Percentiles rank a stretch among this genome's conserved stretches.
Evolutionary conservation across 352 stramenopile genomes (phyloP).

Genomic region (Pythium vanterpoolii): DNA sequence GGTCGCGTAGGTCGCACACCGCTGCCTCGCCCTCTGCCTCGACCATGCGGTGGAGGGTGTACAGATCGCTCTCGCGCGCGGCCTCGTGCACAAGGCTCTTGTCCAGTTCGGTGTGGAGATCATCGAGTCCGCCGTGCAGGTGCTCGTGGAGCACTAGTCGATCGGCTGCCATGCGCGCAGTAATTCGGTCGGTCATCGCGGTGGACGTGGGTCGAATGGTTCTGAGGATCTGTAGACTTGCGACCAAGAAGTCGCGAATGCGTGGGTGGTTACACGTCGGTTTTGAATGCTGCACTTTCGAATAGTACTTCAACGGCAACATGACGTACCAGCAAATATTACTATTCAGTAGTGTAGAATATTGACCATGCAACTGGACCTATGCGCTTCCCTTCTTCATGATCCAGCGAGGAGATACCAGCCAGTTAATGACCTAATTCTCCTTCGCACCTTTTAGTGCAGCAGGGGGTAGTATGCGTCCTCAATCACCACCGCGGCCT

Average conservation of each 20-base stretch:
- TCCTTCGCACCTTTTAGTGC: constrained; percentile 25
- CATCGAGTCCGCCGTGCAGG: constrained; percentile 50
- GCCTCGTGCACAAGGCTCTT: constrained; percentile 56
- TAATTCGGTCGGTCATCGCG: constrained; percentile 25
- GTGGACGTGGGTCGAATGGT: no score
- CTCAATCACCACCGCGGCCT: constrained; percentile 24
- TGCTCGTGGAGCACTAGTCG: constrained; percentile 11
- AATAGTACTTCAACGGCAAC: no score
- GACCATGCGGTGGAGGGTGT: constrained; percentile 26
- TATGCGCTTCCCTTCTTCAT: no score
- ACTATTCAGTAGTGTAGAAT: no score
- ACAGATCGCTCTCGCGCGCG: constrained; percentile 42
- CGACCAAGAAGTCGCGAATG: no score
- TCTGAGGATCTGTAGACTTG: no score
- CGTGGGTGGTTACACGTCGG: no score
- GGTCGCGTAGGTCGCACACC: constrained; percentile 34
- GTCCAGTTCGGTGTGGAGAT: constrained; percentile 61
- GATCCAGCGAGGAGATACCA: no score
- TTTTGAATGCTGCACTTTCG: no score
- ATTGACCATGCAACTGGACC: no score
- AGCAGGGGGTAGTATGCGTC: constrained; percentile 66
- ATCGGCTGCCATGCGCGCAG: constrained; percentile 22
- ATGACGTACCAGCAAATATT: no score
- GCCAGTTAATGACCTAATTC: neutral
- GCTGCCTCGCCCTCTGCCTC: constrained; percentile 22